phyloP scores from a whole-genome alignment of 2,329 filamentous ascomycete species.

The Xylariales sp. region DNA sequence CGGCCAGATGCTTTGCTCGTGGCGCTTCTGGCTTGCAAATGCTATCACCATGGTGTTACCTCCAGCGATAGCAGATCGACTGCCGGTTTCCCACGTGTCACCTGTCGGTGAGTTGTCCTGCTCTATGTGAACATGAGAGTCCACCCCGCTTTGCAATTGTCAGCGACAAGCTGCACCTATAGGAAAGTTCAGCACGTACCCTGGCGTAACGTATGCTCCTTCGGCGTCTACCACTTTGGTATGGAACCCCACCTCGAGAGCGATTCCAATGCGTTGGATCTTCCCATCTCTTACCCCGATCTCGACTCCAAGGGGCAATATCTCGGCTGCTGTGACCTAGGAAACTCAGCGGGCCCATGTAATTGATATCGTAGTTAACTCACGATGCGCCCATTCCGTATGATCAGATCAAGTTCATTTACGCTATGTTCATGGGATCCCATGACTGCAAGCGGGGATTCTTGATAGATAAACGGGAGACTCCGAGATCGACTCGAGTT shows the following conservation, averaged over 20 bases:
- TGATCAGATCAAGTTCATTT: slow-evolving; percentile 9
- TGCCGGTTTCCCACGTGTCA: slow-evolving; percentile 38
- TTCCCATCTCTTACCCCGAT: slow-evolving; percentile 43
- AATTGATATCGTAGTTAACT: slow-evolving; percentile 9
- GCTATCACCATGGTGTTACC: slow-evolving; percentile 46
- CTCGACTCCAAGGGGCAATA: slow-evolving; percentile 36
- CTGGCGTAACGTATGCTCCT: slow-evolving; percentile 38
- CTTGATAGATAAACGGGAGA: slow-evolving; percentile 5
- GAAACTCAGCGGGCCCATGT: background rate
- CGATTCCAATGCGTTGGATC: slow-evolving; percentile 37
- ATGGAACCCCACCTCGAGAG: slow-evolving; percentile 25
- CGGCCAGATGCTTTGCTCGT: slow-evolving; percentile 33
- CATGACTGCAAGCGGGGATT: background rate
- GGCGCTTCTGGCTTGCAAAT: slow-evolving; percentile 41
- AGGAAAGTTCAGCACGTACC: slow-evolving; percentile 27
- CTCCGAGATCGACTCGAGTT: too few species aligned
- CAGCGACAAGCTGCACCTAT: background rate
- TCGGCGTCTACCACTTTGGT: slow-evolving; percentile 39
- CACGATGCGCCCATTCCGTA: slow-evolving; percentile 22
- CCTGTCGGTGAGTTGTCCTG: slow-evolving; percentile 38
- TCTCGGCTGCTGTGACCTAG: slow-evolving; percentile 41
- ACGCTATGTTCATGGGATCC: background rate
- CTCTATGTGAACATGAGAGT: slow-evolving; percentile 44
- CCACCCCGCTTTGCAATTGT: slow-evolving; percentile 33
- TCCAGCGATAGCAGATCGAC: slow-evolving; percentile 40